Evolutionary conservation across 176 grass and related monocot genomes (phyloP).

Genomic region (Bothriochloa decipiens): DNA sequence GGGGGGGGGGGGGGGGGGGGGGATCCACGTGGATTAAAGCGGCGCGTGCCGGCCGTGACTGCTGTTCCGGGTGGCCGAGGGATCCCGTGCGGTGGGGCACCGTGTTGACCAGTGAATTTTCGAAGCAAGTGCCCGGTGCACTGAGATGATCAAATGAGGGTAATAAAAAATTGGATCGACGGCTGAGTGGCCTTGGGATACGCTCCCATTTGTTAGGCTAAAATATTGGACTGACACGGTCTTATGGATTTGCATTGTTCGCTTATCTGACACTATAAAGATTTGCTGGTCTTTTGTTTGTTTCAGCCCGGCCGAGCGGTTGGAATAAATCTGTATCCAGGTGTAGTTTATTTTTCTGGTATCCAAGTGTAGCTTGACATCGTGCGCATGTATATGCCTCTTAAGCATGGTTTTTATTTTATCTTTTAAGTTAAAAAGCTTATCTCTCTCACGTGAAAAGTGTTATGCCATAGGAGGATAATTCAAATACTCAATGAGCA

Average conservation of each 20-base stretch:
- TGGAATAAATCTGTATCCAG: not conserved
- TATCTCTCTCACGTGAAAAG: too few relatives aligned
- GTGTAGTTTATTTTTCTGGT: too few relatives aligned
- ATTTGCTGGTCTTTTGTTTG: not conserved
- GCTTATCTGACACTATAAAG: not conserved
- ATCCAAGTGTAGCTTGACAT: slow-evolving; percentile 10
- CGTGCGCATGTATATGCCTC: not conserved
- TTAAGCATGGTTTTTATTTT: too few relatives aligned
- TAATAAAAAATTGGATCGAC: not conserved
- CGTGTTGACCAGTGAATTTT: slow-evolving; percentile 17
- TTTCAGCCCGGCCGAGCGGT: not conserved
- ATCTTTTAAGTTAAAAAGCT: too few relatives aligned
- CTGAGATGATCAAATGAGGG: not conserved
- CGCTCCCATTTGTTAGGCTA: not conserved
- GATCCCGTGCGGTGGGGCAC: slow-evolving; percentile 47
- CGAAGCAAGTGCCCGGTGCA: not conserved
- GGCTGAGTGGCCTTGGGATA: not conserved
- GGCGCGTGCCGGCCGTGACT: slow-evolving; percentile 37
- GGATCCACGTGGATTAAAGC: slow-evolving; percentile 44
- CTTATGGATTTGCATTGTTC: not conserved
- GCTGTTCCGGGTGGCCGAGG: not conserved
- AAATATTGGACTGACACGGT: not conserved
- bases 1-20: slow-evolving; percentile 9
- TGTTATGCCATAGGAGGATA: too few relatives aligned
- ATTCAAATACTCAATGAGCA: too few relatives aligned